phyloP scores from a whole-genome alignment of 2,329 filamentous ascomycete genomes.

The Botryotinia globosa region DNA sequence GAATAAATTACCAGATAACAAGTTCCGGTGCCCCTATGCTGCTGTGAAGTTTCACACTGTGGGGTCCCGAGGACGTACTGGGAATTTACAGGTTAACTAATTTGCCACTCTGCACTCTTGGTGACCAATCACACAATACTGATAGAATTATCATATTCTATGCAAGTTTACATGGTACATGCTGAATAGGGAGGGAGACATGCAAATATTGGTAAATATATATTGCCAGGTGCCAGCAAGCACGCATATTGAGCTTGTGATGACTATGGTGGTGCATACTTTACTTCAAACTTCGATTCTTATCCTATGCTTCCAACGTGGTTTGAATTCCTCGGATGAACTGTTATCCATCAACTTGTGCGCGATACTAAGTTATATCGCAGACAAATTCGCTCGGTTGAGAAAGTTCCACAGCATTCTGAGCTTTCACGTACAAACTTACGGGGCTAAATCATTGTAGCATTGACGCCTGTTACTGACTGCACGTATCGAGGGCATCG shows the following conservation, averaged over 20 bases:
- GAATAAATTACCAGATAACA: slow-evolving; percentile 6
- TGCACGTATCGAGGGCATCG: neutral
- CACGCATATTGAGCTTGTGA: neutral
- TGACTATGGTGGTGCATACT: neutral
- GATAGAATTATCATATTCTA: neutral
- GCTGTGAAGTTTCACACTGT: slow-evolving; percentile 15
- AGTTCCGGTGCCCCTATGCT: neutral
- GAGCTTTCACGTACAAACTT: neutral
- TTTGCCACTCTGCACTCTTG: slow-evolving; percentile 8
- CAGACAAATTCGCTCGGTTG: neutral
- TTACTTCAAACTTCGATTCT: neutral
- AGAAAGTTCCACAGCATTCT: neutral
- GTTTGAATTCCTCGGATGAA: neutral
- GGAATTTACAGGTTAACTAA: neutral
- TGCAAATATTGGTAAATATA: neutral
- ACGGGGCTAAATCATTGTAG: neutral
- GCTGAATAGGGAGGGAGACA: neutral
- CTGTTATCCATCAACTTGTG: neutral
- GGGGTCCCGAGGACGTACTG: slow-evolving; percentile 1
- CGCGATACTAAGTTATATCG: neutral
- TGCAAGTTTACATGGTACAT: neutral
- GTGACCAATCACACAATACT: neutral
- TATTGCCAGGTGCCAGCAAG: neutral
- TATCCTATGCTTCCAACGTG: neutral
- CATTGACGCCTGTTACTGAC: neutral